Evolutionary conservation across 352 stramenopile species (phyloP).

Genomic region (Aphanomyces cochlioides): DNA sequence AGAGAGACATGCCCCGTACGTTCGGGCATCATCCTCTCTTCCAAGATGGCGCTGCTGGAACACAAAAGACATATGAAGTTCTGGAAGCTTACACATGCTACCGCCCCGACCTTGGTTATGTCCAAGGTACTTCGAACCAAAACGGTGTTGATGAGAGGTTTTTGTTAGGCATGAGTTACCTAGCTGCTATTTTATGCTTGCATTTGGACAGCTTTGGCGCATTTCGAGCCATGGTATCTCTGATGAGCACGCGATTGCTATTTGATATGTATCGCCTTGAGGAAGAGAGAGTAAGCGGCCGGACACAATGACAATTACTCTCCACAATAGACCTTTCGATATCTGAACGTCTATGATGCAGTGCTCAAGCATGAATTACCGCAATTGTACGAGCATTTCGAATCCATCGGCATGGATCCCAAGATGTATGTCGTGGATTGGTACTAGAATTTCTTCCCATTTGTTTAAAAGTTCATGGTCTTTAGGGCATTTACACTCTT

Average conservation of each 20-base stretch:
- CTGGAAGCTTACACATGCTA: slow-evolving; percentile 86
- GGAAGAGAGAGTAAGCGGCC: slow-evolving; percentile 52
- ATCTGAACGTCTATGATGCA: slow-evolving; percentile 71
- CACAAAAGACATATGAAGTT: slow-evolving; percentile 68
- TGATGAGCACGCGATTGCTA: slow-evolving; percentile 80
- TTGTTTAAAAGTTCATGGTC: not conserved
- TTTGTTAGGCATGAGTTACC: slow-evolving; percentile 66
- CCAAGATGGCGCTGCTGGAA: slow-evolving; percentile 64
- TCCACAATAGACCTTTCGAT: slow-evolving; percentile 71
- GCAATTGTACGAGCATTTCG: slow-evolving; percentile 54
- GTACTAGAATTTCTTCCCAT: slow-evolving; percentile 35
- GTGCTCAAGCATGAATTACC: slow-evolving; percentile 81
- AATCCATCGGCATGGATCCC: slow-evolving; percentile 67
- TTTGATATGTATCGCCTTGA: slow-evolving; percentile 87
- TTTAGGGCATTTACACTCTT: slow-evolving; percentile 75
- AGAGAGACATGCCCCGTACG: slow-evolving; percentile 80
- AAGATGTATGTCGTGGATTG: slow-evolving; percentile 87
- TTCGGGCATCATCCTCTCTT: slow-evolving; percentile 81
- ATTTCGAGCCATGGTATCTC: slow-evolving; percentile 75
- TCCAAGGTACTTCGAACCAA: slow-evolving; percentile 42
- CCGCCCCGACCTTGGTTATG: slow-evolving; percentile 76
- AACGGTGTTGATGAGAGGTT: not conserved
- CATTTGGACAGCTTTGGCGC: slow-evolving; percentile 86
- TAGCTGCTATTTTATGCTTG: slow-evolving; percentile 77
- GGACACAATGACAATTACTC: not conserved